Percentiles rank a stretch among this genome's conserved stretches.
Evolutionary conservation across 1,139 yeast genomes (phyloP).

Genomic region (Diutina pseudorugosa): DNA sequence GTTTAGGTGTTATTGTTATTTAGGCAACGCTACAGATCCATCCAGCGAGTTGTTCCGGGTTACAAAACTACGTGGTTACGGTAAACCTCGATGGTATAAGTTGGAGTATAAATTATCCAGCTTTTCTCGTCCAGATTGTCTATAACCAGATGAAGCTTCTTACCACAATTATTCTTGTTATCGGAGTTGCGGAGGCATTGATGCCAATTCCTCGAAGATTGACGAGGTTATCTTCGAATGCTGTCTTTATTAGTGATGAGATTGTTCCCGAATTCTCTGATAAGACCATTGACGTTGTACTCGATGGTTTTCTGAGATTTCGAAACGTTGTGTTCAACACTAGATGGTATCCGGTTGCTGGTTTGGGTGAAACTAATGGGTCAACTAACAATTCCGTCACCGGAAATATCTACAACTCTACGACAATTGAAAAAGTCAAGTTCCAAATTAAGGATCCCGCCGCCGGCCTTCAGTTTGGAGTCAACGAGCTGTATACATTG

Average conservation of each 20-base stretch:
- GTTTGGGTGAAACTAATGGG: neutral
- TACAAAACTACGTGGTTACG: neutral
- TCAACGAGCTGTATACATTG: slow-evolving; percentile 27
- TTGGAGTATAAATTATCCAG: neutral
- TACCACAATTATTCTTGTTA: neutral
- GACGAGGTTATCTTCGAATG: neutral
- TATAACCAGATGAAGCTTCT: neutral
- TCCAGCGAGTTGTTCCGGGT: neutral
- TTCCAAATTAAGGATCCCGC: slow-evolving; percentile 14
- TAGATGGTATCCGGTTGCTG: neutral
- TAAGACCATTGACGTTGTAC: neutral
- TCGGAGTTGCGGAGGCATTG: neutral
- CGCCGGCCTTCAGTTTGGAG: slow-evolving; percentile 26
- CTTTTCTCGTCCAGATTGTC: neutral
- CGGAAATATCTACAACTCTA: neutral
- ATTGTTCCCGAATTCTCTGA: neutral
- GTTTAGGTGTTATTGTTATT: too few relatives aligned
- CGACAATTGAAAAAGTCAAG: slow-evolving; percentile 2
- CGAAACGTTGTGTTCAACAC: neutral
- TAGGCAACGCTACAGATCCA: too few relatives aligned
- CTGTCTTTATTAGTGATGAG: neutral
- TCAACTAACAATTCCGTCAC: neutral
- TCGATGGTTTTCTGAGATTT: neutral
- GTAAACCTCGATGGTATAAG: too few relatives aligned
- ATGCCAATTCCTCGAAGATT: neutral